A percentile compares a stretch with the other conserved stretches of the same genome.
phyloP scores from a whole-genome alignment of 257 asterid species.

The Plantago elongata region DNA sequence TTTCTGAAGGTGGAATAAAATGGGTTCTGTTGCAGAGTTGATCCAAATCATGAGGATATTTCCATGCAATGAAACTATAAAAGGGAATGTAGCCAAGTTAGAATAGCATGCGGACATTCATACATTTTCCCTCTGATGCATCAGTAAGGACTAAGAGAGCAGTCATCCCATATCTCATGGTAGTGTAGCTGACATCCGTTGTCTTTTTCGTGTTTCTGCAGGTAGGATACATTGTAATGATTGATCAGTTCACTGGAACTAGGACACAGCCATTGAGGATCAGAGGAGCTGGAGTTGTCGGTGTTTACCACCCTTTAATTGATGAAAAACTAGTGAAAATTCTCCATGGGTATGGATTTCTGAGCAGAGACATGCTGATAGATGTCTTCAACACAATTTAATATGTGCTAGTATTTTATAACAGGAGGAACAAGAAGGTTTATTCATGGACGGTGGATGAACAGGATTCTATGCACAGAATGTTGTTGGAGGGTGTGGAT shows the following conservation, averaged over 20 bases:
- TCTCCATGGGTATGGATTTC: conserved; percentile 57
- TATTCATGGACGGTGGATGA: conserved; percentile 92
- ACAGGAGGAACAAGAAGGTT: conserved; percentile 85
- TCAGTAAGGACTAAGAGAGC: too few relatives aligned
- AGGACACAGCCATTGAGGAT: conserved; percentile 65
- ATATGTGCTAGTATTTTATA: not conserved
- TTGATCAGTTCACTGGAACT: conserved; percentile 55
- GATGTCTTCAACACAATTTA: not conserved
- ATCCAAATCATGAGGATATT: too few relatives aligned
- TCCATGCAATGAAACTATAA: too few relatives aligned
- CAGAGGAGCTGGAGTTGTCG: conserved; percentile 80
- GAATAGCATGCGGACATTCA: too few relatives aligned
- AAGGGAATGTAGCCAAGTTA: too few relatives aligned
- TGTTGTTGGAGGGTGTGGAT: conserved; percentile 70
- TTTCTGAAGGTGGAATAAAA: not conserved
- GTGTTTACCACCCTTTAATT: conserved; percentile 82
- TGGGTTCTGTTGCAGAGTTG: not conserved
- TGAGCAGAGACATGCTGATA: not conserved
- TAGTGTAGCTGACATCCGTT: too few relatives aligned
- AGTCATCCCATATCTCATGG: too few relatives aligned
- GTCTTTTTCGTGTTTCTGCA: conserved; percentile 19
- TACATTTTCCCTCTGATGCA: too few relatives aligned
- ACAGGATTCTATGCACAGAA: conserved; percentile 57
- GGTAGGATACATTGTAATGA: conserved; percentile 97
- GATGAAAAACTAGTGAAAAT: conserved; percentile 66